A percentile compares a stretch with the other conserved stretches of the same genome.
These are phyloP conservation scores for Daldinia childiae DNA, from an alignment of 495 filamentous ascomycete species.

Conservation along the genomic window DNA sequence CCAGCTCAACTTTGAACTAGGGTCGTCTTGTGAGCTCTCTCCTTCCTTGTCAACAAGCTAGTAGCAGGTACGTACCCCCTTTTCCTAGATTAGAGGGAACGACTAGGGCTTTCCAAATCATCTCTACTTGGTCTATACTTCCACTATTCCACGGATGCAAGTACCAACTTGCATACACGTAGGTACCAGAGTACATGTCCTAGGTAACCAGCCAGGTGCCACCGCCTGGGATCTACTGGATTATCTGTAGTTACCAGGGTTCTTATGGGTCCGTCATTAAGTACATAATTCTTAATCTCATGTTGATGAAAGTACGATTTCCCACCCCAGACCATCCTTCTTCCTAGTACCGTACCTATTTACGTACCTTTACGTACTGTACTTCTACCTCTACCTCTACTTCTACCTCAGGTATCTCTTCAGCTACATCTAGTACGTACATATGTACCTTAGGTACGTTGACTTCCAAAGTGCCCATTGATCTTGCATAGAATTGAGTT, in stretches of 20 bases:
- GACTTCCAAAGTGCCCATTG: neutral
- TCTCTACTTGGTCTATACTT: slow-evolving; percentile 3
- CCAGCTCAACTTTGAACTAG: neutral
- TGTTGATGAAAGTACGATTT: slow-evolving; percentile 33
- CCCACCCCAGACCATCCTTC: neutral
- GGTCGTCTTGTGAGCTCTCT: slow-evolving; percentile 20
- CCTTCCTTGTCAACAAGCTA: slow-evolving; percentile 23
- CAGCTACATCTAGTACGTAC: too few relatives aligned
- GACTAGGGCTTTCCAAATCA: neutral
- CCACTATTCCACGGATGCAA: too few relatives aligned
- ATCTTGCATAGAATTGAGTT: neutral
- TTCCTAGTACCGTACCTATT: neutral
- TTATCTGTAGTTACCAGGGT: slow-evolving; percentile 25
- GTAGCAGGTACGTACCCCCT: neutral
- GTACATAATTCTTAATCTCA: slow-evolving; percentile 34
- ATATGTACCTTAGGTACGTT: neutral
- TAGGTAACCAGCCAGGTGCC: slow-evolving; percentile 23
- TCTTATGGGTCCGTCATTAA: slow-evolving; percentile 24
- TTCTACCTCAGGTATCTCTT: too few relatives aligned
- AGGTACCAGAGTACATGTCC: slow-evolving; percentile 7
- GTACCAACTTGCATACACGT: slow-evolving; percentile 6
- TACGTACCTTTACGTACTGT: neutral
- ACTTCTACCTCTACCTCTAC: neutral
- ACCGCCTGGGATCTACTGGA: slow-evolving; percentile 23
- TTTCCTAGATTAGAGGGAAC: slow-evolving; percentile 3